phyloP scores from a whole-genome alignment of 106 monocot species.

The Dioscorea alata region DNA sequence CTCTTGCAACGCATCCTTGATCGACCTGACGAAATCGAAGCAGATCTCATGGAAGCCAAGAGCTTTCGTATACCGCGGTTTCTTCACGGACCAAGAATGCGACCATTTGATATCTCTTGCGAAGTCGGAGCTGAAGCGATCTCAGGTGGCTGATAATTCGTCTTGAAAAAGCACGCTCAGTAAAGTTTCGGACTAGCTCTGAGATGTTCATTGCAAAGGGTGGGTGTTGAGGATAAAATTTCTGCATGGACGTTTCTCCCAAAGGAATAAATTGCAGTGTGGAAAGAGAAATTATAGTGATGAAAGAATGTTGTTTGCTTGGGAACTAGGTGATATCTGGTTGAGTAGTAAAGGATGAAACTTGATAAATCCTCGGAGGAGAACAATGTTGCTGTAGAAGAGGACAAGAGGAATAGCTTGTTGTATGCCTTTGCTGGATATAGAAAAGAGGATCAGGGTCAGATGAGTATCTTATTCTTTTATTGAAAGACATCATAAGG shows the following conservation, averaged over 20 bases:
- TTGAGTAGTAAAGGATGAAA: too few relatives aligned
- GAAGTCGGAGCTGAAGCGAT: constrained; percentile 77
- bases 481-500: constrained; percentile 31
- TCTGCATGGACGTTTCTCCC: constrained; percentile 91
- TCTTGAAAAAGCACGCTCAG: constrained; percentile 72
- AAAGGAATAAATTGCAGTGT: constrained; percentile 21
- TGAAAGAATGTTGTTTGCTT: too few relatives aligned
- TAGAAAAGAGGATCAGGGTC: too few relatives aligned
- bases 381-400: too few relatives aligned
- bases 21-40: constrained; percentile 45
- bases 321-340: too few relatives aligned
- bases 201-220: constrained; percentile 88
- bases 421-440: too few relatives aligned
- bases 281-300: too few relatives aligned
- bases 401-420: too few relatives aligned
- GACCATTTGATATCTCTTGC: constrained; percentile 83
- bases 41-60: constrained; percentile 89
- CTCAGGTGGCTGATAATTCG: constrained; percentile 76
- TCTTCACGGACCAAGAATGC: constrained; percentile 84
- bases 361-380: too few relatives aligned
- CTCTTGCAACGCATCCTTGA: background rate
- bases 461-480: too few relatives aligned
- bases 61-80: constrained; percentile 84
- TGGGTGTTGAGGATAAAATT: constrained; percentile 68
- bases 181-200: constrained; percentile 86